Base-by-base conservation (phyloP, 495 filamentous ascomycete genomes). In the Tetracladium setigerum region DNA sequence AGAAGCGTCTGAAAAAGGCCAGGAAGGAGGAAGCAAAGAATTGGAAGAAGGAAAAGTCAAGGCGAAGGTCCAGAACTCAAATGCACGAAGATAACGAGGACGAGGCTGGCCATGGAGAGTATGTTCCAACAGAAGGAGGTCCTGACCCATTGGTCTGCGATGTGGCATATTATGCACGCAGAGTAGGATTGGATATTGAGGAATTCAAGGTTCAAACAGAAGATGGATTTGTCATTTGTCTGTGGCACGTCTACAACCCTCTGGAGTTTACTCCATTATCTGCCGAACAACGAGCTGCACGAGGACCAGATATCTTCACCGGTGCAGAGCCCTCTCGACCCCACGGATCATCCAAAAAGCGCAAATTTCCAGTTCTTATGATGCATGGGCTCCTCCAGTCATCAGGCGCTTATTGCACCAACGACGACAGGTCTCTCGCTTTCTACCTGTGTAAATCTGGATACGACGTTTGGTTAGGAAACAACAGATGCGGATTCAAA, bases 401-500 rank as follows among this genome's bases (percentile, higher is more conserved):
- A 46, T 75, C 87, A 1, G 91, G 91, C 12, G 84, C 92, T 8
- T 97, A 87, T 56, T 95, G 90, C 58, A 77, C 79, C 50, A 95
- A 91, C 63, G 91, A 95, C 61, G 88, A 95, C 53, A 80, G 86
- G 58, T 89, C 83, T 17, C 72, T 96, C 13, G 91, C 92, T 8
- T 97, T 96, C 67, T 95, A 77, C 61, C 80, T 97, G 22, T 86
- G 83, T 70, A 95, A 95, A 62, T 82, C 73, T 0, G 91, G 91
- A n/a, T 96, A 86, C 65, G 91, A 97, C 61, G 87, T 97, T 42
- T 97, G 90, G 90, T 74, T 96, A 4, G 91, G 92, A 6, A 95
- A 95, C 62, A 95, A 95, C 59, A 81, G 91, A 17, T 96, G 92
- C 60, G 92, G 90, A 11, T 84, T 91, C 60, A 59, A 73, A 1